A percentile compares a stretch with the other conserved stretches of the same genome.
Evolutionary conservation across 352 stramenopile species (phyloP).

Genomic region (Pythium rhizo-oryzae): DNA sequence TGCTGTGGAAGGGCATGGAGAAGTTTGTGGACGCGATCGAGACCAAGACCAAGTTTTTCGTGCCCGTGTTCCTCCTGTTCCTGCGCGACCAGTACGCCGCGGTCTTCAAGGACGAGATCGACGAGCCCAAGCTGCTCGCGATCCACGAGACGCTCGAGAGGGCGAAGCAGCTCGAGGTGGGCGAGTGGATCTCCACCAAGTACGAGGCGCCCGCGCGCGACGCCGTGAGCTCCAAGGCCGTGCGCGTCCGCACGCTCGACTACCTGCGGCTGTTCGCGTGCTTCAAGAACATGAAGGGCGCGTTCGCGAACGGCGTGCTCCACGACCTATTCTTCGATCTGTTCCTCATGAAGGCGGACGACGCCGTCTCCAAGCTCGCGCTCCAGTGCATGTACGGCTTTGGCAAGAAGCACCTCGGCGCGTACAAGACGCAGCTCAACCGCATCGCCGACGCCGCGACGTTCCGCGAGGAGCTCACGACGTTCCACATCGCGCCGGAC

Average conservation of each 20-base stretch:
- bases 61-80: constrained; percentile 85
- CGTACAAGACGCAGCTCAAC: constrained; percentile 88
- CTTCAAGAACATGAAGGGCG: constrained; percentile 89
- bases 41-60: constrained; percentile 86
- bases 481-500: constrained; percentile 82
- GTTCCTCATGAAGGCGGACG: constrained; percentile 90
- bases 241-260: constrained; percentile 81
- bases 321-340: constrained; percentile 85
- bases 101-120: constrained; percentile 82
- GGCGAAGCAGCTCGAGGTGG: constrained; percentile 32
- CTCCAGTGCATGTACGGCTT: constrained; percentile 89
- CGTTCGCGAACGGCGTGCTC: constrained; percentile 77
- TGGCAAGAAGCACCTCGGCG: constrained; percentile 75
- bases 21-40: constrained; percentile 79
- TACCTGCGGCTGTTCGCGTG: constrained; percentile 80
- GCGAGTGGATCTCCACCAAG: constrained; percentile 19
- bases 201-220: constrained; percentile 26
- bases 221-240: constrained; percentile 63
- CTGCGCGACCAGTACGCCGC: constrained; percentile 77
- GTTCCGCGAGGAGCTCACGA: constrained; percentile 92
- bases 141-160: constrained; percentile 62
- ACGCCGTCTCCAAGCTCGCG: constrained; percentile 83
- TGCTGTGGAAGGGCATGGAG: constrained; percentile 83
- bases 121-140: constrained; percentile 35
- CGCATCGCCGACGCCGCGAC: constrained; percentile 76